phyloP scores from a whole-genome alignment of 768 basidiomycete genomes.

The Lenzites betulinus region DNA sequence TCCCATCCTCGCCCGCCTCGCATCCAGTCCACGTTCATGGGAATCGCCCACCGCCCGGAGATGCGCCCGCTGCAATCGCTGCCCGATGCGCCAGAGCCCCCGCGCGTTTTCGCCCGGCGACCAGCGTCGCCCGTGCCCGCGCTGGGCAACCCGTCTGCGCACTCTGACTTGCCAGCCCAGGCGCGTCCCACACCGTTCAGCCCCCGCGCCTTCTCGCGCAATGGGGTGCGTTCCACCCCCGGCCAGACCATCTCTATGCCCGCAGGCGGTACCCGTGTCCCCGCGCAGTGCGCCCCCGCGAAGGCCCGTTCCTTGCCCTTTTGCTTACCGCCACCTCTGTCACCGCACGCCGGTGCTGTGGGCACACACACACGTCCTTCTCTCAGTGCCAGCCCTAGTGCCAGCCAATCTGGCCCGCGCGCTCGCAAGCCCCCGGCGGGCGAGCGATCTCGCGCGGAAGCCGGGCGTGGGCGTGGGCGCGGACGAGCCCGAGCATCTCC shows the following conservation, averaged over 20 bases:
- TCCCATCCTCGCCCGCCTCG: slow-evolving; percentile 7
- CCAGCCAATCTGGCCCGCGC: slow-evolving; percentile 5
- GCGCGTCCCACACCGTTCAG: slow-evolving; percentile 18
- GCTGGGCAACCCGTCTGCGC: slow-evolving; percentile 4
- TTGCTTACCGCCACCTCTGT: slow-evolving; percentile 1
- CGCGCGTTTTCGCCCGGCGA: not conserved
- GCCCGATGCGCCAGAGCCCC: not conserved
- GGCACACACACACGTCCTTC: not conserved
- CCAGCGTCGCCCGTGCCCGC: not conserved
- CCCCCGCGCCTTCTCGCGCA: slow-evolving; percentile 16
- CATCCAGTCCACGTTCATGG: slow-evolving; percentile 23
- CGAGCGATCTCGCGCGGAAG: slow-evolving; percentile 9
- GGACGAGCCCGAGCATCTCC: not conserved
- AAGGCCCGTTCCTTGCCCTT: not conserved
- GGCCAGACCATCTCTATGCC: slow-evolving; percentile 12
- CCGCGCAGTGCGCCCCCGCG: slow-evolving; percentile 12
- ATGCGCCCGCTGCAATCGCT: not conserved
- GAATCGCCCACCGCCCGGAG: slow-evolving; percentile 3
- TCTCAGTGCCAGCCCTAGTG: no score
- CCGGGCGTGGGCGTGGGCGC: not conserved
- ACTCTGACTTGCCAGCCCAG: not conserved
- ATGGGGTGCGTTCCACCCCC: slow-evolving; percentile 15
- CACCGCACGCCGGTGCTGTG: not conserved
- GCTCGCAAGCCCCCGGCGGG: not conserved
- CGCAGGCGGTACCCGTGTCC: not conserved